phyloP scores from a whole-genome alignment of 768 basidiomycete species.

The Infundibulicybe gibba region DNA sequence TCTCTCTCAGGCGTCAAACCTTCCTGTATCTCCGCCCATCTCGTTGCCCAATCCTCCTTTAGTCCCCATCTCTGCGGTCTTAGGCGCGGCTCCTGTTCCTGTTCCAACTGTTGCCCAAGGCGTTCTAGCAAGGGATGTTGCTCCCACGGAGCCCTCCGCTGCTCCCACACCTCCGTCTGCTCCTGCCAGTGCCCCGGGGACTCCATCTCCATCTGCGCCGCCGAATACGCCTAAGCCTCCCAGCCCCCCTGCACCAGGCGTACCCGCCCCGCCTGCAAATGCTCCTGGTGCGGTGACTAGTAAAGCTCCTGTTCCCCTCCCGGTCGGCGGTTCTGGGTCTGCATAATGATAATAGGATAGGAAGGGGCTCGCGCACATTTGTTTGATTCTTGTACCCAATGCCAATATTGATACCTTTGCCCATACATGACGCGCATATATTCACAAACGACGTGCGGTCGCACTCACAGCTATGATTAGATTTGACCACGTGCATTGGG shows the following conservation, averaged over 20 bases:
- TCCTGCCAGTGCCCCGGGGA: slow-evolving; percentile 3
- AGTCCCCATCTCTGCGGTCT: too few species aligned
- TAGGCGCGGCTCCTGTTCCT: slow-evolving; percentile 4
- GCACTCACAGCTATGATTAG: too few species aligned
- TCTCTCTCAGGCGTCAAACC: background rate
- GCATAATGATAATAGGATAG: too few species aligned
- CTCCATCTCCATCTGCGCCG: background rate
- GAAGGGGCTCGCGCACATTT: too few species aligned
- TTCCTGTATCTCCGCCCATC: background rate
- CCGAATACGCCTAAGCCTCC: background rate
- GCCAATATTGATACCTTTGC: too few species aligned
- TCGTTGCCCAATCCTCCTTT: background rate
- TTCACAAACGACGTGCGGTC: too few species aligned
- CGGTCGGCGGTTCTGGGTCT: background rate
- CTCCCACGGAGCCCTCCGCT: slow-evolving; percentile 5
- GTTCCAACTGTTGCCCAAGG: slow-evolving; percentile 3
- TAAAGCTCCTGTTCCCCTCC: background rate
- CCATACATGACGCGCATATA: too few species aligned
- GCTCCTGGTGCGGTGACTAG: background rate
- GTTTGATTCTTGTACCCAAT: too few species aligned
- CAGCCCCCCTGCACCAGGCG: background rate
- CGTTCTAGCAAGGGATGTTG: background rate
- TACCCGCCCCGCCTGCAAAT: background rate
- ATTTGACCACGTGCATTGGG: too few species aligned
- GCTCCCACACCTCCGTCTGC: slow-evolving; percentile 5